These are phyloP conservation scores for Talaromyces pinophilus DNA, from an alignment of 2,329 filamentous ascomycete species.

Conservation along the genomic window DNA sequence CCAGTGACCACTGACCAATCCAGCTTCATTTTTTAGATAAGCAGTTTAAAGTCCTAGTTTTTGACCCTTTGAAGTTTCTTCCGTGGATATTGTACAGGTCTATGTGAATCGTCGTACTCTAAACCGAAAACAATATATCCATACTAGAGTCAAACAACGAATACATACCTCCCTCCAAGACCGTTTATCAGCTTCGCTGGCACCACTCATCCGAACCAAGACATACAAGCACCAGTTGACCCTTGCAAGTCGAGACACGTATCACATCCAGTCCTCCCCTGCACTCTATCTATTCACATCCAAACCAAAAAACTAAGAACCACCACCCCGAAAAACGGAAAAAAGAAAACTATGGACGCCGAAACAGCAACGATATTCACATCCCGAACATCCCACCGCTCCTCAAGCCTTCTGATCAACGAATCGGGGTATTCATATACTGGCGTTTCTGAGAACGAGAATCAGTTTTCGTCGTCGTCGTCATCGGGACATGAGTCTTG, in stretches of 20 bases:
- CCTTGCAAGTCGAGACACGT: slow-evolving; percentile 21
- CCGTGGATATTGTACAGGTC: background rate
- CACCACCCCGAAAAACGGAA: no score
- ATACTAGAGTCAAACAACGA: background rate
- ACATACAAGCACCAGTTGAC: background rate
- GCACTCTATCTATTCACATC: background rate
- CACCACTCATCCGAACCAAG: slow-evolving; percentile 17
- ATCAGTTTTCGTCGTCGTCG: background rate
- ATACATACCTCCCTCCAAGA: background rate
- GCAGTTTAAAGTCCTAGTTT: background rate
- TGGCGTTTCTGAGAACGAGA: slow-evolving; percentile 12
- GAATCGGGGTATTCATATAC: slow-evolving; percentile 22
- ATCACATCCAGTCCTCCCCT: background rate
- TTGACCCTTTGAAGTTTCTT: background rate
- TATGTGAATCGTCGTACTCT: background rate
- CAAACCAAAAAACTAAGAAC: background rate
- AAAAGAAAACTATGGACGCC: slow-evolving; percentile 26
- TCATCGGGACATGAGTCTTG: slow-evolving; percentile 9
- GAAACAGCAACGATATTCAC: slow-evolving; percentile 23
- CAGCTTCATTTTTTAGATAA: background rate
- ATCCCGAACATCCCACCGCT: slow-evolving; percentile 25
- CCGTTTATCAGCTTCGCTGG: slow-evolving; percentile 22
- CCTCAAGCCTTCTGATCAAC: slow-evolving; percentile 24
- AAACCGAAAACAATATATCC: background rate
- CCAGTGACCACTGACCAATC: slow-evolving; percentile 11